These are phyloP conservation scores for Podospora pseudocomata DNA, from an alignment of 495 filamentous ascomycete genomes.

Conservation along the genomic window DNA sequence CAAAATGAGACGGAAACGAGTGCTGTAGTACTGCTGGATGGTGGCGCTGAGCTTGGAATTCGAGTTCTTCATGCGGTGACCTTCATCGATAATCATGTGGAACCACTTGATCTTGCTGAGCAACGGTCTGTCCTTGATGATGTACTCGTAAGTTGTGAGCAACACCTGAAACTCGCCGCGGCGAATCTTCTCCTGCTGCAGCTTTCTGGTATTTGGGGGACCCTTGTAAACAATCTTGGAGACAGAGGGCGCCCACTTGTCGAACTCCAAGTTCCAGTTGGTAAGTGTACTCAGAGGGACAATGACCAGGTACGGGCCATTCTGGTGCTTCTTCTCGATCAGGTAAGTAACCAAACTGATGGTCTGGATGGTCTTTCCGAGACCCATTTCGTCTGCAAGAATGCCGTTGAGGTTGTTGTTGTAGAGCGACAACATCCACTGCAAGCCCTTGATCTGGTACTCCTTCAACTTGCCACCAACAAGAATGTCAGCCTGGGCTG, in stretches of 20 bases:
- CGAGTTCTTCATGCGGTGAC: constrained; percentile 99
- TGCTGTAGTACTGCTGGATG: constrained; percentile 89
- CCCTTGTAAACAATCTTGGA: constrained; percentile 92
- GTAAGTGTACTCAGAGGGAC: constrained; percentile 94
- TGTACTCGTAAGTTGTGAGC: constrained; percentile 97
- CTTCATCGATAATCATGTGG: constrained; percentile 99
- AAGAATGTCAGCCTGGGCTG: constrained; percentile 73
- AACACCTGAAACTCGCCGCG: constrained; percentile 95
- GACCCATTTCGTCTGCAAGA: constrained; percentile 98
- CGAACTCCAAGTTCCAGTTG: constrained; percentile 98
- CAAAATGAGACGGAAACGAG: constrained; percentile 90
- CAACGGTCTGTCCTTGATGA: constrained; percentile 95
- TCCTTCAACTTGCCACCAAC: constrained; percentile 92
- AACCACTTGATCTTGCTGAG: constrained; percentile 98
- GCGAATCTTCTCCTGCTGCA: constrained; percentile 88
- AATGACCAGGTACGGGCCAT: constrained; percentile 92
- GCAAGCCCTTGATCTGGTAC: constrained; percentile 95
- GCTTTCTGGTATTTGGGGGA: constrained; percentile 81
- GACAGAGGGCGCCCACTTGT: constrained; percentile 94
- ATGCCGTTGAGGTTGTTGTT: constrained; percentile 99
- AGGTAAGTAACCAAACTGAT: constrained; percentile 96
- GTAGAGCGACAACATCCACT: constrained; percentile 99
- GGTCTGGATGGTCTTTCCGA: constrained; percentile 98
- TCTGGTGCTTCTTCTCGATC: constrained; percentile 91
- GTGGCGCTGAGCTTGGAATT: constrained; percentile 94